Base-by-base conservation (phyloP, 2,329 filamentous ascomycete species). In the Ascochyta rabiei region DNA sequence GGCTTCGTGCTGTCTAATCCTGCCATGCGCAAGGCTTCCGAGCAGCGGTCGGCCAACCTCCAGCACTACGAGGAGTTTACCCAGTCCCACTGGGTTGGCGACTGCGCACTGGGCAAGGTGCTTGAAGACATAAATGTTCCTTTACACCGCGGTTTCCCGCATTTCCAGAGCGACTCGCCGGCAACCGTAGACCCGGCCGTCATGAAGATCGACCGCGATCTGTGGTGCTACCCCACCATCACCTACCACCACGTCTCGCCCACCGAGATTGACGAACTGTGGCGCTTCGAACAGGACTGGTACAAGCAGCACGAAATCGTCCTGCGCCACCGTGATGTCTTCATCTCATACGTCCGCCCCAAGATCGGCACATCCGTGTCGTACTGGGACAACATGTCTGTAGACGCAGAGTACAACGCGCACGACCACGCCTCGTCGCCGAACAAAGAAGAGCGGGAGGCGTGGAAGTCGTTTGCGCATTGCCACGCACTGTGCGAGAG, bases 121-220 rank as follows among this genome's bases (percentile, higher is more conserved):
- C 59, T 77, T 9, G 66, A 71, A 46, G 72, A 76, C 42, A 64
- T 69, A 3, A 71, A 71, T 30, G 59, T 77, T 6, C 67, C 66
- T 4, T 56, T 77, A 16, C 66, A 75, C 12, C 72, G 70, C 46
- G 70, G 73, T 2, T 80, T 75, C 58, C 79, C 79, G 0, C 76
- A 79, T 57, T 71, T 81, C 39, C 79, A 80, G 58, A 75, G 77
- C 48, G 77, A 79, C 56, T 76, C 75, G 6, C 76, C 76, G 6
- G 72, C 73, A 24, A 75, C 75, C 1, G 62, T 80, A 46, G 72
- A 79, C 47, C 79, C 73, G 0, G 65, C 71, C 4, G 58, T 59
- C 15, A 57, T 39, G 42, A 75, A 75, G 51, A 68, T 74, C 58
- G 69, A 72, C 40, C 63, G 71, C 19, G 66, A 68, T 41, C 66